phyloP scores from a whole-genome alignment of 345 rosid species.

The Melastoma malabathricum region DNA sequence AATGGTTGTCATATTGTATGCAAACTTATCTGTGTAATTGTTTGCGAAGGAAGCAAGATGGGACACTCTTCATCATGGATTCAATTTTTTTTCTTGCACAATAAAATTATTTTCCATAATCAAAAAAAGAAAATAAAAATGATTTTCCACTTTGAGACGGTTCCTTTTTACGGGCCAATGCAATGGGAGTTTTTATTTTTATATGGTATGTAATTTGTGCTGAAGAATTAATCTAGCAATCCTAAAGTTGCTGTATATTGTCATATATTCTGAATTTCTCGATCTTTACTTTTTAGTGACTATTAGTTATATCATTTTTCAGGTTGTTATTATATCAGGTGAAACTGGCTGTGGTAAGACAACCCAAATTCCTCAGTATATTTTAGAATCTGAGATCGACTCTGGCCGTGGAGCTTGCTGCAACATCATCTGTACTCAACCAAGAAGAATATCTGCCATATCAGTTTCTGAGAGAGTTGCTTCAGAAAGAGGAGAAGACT shows the following conservation, averaged over 20 bases:
- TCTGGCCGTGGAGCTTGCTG: constrained; percentile 98
- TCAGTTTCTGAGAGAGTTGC: constrained; percentile 95
- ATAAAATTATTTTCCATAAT: no score
- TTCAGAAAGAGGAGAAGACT: constrained; percentile 91
- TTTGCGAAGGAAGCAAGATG: no score
- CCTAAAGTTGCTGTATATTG: no score
- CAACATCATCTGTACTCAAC: constrained; percentile 93
- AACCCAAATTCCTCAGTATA: constrained; percentile 95
- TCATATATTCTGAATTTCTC: neutral
- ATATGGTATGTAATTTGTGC: neutral
- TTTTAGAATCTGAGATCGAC: constrained; percentile 92
- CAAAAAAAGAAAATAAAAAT: no score
- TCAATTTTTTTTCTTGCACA: no score
- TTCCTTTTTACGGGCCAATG: neutral
- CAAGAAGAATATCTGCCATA: constrained; percentile 97
- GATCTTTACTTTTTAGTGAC: neutral
- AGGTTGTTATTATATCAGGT: constrained; percentile 95
- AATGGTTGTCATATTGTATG: no score
- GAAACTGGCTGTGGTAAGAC: constrained; percentile 99
- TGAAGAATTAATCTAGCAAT: neutral
- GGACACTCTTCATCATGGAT: no score
- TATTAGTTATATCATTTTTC: constrained; percentile 11
- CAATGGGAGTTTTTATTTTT: no score
- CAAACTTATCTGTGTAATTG: no score
- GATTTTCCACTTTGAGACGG: no score